Conservation (phyloP, 768 basidiomycete genomes). For the Lentinula sp. region DNA sequence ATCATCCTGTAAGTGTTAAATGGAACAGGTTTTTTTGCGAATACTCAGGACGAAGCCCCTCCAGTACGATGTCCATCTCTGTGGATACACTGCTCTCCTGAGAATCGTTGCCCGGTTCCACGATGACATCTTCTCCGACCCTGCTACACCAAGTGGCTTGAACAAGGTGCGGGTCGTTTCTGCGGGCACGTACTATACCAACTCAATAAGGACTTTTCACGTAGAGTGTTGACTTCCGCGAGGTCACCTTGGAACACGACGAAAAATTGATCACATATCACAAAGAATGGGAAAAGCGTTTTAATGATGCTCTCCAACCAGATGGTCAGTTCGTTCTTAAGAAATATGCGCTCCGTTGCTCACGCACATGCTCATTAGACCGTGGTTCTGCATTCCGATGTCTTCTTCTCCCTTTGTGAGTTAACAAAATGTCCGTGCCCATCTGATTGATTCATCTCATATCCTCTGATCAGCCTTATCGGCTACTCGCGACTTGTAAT, state of each 20-base stretch:
- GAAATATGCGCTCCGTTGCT: not conserved
- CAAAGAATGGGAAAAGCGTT: conserved; percentile 62
- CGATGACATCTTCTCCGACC: conserved; percentile 71
- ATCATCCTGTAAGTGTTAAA: conserved; percentile 38
- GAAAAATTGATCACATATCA: conserved; percentile 47
- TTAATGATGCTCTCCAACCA: conserved; percentile 53
- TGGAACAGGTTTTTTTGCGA: not conserved
- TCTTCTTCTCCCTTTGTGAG: conserved; percentile 64
- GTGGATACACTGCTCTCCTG: conserved; percentile 63
- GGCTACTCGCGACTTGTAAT: conserved; percentile 77
- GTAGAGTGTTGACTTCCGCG: conserved; percentile 62
- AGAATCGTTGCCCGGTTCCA: conserved; percentile 71
- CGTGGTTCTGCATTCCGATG: conserved; percentile 54
- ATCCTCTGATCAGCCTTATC: conserved; percentile 45
- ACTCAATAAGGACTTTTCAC: conserved; percentile 7
- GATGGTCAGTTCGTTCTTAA: conserved; percentile 31
- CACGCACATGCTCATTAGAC: conserved; percentile 32
- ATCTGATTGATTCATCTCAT: not conserved
- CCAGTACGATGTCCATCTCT: conserved; percentile 72
- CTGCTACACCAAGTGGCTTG: conserved; percentile 56
- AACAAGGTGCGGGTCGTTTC: conserved; percentile 46
- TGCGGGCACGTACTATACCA: not conserved
- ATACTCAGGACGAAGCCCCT: not conserved
- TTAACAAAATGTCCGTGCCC: not conserved
- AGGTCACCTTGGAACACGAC: conserved; percentile 58